Evolutionary conservation across 257 asterid species (phyloP), one percentile per base, ranked within the genome.

Genomic region (Scutellaria barbata): DNA sequence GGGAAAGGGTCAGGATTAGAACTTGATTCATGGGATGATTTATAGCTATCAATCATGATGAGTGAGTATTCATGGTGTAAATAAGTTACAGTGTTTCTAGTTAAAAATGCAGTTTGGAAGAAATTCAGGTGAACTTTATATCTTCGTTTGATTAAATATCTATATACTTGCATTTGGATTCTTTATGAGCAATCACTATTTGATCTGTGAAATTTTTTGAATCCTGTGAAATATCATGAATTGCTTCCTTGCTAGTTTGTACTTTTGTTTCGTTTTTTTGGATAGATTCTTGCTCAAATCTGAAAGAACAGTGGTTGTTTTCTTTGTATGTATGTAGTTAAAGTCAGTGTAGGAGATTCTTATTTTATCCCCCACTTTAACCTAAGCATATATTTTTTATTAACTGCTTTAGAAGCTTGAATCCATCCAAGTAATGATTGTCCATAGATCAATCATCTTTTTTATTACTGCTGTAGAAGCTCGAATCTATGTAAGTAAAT

Each of bases 1-100:
- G 97, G 56, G 99, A 94, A 85, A 81, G 96, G 66, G 90, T 89
- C 37, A 81, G 86, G 84, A 88, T 83, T 54, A 87, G 76, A 77
- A 75, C 64, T 35, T 86, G 90, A 76, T 77, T 47, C 47, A 55
- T 42, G 51, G 51, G 61, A 72, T 67, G 80, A 76, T 40, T 57
- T 17, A 12, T 57, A 66, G 64, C 20, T 58, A 20, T 57, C n/a
- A 33, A 25, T 51, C 30, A 47, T 17, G 22, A 66, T 10, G 41
- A 14, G 66, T 6, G 41, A 35, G 47, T n/a, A 68, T 68, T 22
- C 18, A n/a, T 47, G 30, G 43, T 50, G n/a, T 66, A n/a, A 47
- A 60, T 11, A 39, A 5, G 63, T 5, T 5, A 65, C 58, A 35
- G 37, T 66, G 72, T 37, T 35, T 52, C 20, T 45, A 10, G 54